These are phyloP conservation scores for Ophiostoma ips DNA, from an alignment of 2,329 filamentous ascomycete species.

Conservation along the genomic window DNA sequence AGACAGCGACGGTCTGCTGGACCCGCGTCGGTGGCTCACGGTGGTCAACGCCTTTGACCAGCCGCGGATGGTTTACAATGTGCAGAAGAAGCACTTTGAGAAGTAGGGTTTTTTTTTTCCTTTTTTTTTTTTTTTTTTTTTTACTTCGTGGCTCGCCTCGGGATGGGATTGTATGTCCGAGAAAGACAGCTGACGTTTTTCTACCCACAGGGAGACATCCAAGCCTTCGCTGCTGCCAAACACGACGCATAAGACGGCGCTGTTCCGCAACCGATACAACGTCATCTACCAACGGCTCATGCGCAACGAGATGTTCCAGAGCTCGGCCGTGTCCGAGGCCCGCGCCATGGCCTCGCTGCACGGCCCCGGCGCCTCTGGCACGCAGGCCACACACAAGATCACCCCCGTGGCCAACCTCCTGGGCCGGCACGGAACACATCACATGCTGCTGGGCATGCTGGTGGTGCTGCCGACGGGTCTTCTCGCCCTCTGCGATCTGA, in stretches of 20 bases:
- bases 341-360: constrained; percentile 29
- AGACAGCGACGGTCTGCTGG: constrained; percentile 47
- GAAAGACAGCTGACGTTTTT: too few species aligned
- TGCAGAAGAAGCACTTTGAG: constrained; percentile 81
- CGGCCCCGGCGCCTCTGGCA: constrained; percentile 27
- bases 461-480: constrained; percentile 67
- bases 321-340: constrained; percentile 55
- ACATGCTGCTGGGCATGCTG: constrained; percentile 77
- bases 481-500: constrained; percentile 72
- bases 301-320: constrained; percentile 86
- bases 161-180: too few species aligned
- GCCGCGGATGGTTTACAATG: constrained; percentile 64
- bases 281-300: constrained; percentile 84
- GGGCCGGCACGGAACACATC: constrained; percentile 68
- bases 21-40: constrained; percentile 72
- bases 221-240: constrained; percentile 61
- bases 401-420: constrained; percentile 67
- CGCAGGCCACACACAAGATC: constrained; percentile 53
- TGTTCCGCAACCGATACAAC: constrained; percentile 85
- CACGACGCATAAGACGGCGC: constrained; percentile 65
- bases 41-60: constrained; percentile 76
- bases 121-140: too few species aligned
- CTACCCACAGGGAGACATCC: constrained; percentile 46
- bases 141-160: too few species aligned
- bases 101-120: too few species aligned